Base-by-base conservation (phyloP, 176 grass and related monocot genomes). In the Dactylis glomerata region DNA sequence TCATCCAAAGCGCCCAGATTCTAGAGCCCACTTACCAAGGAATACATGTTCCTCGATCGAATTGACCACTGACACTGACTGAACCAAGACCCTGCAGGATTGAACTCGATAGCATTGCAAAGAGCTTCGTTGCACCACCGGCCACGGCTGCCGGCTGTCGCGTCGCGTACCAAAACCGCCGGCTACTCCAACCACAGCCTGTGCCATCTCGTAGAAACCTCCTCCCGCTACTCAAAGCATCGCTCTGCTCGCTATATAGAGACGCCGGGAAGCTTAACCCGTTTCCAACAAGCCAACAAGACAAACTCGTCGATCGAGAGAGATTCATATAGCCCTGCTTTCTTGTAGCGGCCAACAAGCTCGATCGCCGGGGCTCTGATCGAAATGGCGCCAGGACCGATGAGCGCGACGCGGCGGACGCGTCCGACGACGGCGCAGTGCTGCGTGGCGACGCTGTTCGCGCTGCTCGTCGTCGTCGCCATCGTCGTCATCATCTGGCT, bases 171-270 rank as follows among this genome's bases (percentile, higher is more conserved):
- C 69, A 82, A 77, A 44, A 34, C 88, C 79, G 5, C 83, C 63
- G 54, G 5, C 13, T 58, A 84, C 87, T 83, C 77, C 73, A 83
- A 20, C 62, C 54, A 81, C 86, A 94, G 84, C 47, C 73, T 85
- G 87, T 78, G 71, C 76, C 41, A 55, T 20, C 68, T 34, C 75
- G 57, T 83, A 38, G 47, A 79, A 79, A 34, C 51, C 30, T 70
- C 81, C 83, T 74, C 73, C 28, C 20, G 47, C 62, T 68, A 94
- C 92, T 87, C 92, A 78, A 94, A 87, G 92, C 70, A 94, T 92
- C 84, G 51, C 17, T 24, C 32, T 45, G 12, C 24, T 54, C 44
- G 44, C 66, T 91, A 84, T 92, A 89, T 84, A 94, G 41, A 26
- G 30, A 42, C 2, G 26, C 75, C 28, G 50, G 22, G 51, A 68